Evolutionary conservation across 306 rosid species (phyloP), one percentile per base, ranked within the genome.

Genomic region (Quercus agrifolia): DNA sequence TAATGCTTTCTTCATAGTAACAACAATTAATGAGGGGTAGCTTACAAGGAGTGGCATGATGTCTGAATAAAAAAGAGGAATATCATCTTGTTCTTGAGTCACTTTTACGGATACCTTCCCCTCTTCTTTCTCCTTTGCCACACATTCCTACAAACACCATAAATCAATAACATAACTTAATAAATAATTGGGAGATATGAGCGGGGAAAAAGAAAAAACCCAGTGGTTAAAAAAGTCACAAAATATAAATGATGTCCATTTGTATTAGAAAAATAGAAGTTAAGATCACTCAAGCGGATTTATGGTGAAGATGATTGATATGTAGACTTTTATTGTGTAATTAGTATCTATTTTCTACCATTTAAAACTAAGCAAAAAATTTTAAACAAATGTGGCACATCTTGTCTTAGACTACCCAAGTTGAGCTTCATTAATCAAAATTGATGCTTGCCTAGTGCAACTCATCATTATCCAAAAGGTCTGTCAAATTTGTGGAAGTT

Each of bases 21-120:
- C 68, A 62, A 61, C 14, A 21, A 55, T 3, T 28, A 74, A 33
- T 58, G 9, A 49, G 20, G 66, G 3, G 4, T 74, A 73, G 77
- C 92, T 90, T 90, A 95, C 99, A 21, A 93, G 94, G 78, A 95
- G 94, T 14, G 98, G 99, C 97, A 95, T 88, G 74, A 89, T 70
- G 76, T 95, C 99, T 69, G 99, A 90, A 87, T 95, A 95, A 83
- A 95, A 95, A 69, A 95, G 92, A 69, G 97, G 74, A 69, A 85
- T 87, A 21, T 95, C 99, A 61, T 95, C 97, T 33, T 86, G 87
- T 77, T 84, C 98, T 54, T 71, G 67, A 75, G 75, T 8, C 27
- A 71, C 38, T 56, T 74, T 78, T 66, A 30, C 35, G 7, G 56
- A 56, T 56, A 67, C 75, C 62, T 82, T 89, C 75, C 44, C 84